A percentile compares a stretch with the other conserved stretches of the same genome.
These are phyloP conservation scores for Yamadazyma oceani DNA, from an alignment of 1,139 yeast species.

Conservation along the genomic window DNA sequence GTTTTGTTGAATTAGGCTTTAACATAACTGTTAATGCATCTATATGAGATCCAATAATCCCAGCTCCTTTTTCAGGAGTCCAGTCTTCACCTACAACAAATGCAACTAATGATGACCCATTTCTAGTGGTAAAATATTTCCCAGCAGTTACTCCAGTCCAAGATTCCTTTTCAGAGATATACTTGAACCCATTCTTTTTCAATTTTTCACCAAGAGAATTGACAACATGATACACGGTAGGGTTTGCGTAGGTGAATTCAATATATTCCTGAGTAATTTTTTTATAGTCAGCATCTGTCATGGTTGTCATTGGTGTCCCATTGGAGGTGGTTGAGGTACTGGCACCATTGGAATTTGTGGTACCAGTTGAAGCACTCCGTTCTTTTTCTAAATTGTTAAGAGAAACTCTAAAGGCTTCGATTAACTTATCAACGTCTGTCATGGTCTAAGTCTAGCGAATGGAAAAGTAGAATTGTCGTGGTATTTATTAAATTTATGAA, in stretches of 20 bases:
- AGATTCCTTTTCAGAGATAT: conserved; percentile 26
- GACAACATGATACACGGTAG: conserved; percentile 45
- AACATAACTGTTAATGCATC: conserved; percentile 42
- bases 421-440: conserved; percentile 17
- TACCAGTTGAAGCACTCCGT: background rate
- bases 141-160: conserved; percentile 23
- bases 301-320: background rate
- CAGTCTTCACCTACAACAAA: conserved; percentile 42
- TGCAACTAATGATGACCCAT: conserved; percentile 39
- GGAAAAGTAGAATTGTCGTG: background rate
- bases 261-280: conserved; percentile 32
- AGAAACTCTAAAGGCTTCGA: conserved; percentile 16
- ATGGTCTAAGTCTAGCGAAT: conserved; percentile 4
- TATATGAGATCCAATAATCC: conserved; percentile 43
- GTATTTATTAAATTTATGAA: no score
- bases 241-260: conserved; percentile 38
- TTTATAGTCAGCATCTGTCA: conserved; percentile 6
- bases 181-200: conserved; percentile 29
- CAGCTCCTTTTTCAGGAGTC: conserved; percentile 39
- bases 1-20: conserved; percentile 36
- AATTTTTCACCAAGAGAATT: conserved; percentile 27
- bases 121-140: conserved; percentile 35
- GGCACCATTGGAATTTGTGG: background rate
- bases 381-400: conserved; percentile 11
- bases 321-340: background rate